Evolutionary conservation across 805 yeast genomes (phyloP).

Genomic region (Saturnispora bothae): DNA sequence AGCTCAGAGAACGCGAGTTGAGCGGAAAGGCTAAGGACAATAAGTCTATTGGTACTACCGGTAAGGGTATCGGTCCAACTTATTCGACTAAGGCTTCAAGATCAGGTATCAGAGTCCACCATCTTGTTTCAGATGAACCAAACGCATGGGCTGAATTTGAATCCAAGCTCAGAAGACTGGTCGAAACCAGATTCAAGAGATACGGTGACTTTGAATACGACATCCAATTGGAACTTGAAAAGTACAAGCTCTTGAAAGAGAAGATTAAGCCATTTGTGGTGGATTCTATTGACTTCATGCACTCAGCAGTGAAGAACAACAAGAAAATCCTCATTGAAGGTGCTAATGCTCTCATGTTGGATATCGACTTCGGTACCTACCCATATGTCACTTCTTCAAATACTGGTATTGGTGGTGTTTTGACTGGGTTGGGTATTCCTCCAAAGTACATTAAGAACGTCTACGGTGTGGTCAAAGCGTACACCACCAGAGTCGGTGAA

Average conservation of each 20-base stretch:
- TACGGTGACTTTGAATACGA: conserved; percentile 92
- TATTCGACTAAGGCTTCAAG: conserved; percentile 95
- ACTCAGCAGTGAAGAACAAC: conserved; percentile 59
- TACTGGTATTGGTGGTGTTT: conserved; percentile 96
- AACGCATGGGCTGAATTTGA: conserved; percentile 92
- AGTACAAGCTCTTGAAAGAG: conserved; percentile 67
- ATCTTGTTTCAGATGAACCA: conserved; percentile 79
- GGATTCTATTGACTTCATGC: conserved; percentile 81
- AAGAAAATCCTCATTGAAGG: conserved; percentile 93
- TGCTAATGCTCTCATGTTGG: conserved; percentile 96
- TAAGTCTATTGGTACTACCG: conserved; percentile 93
- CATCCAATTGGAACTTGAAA: conserved; percentile 64
- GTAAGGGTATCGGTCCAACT: conserved; percentile 98
- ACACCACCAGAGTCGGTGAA: conserved; percentile 97
- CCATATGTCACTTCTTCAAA: conserved; percentile 94
- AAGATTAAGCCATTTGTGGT: conserved; percentile 81
- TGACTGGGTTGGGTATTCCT: conserved; percentile 95
- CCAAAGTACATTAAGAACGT: conserved; percentile 72
- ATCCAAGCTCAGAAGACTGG: conserved; percentile 61
- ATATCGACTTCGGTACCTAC: conserved; percentile 94
- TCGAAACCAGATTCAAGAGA: conserved; percentile 74
- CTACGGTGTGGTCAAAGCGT: conserved; percentile 96
- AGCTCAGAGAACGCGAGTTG: conserved; percentile 86
- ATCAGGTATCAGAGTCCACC: conserved; percentile 95
- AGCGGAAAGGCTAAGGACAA: conserved; percentile 63